Evolutionary conservation across 192 early-diverging fungal species (phyloP).

Genomic region (Linnemannia zychae): DNA sequence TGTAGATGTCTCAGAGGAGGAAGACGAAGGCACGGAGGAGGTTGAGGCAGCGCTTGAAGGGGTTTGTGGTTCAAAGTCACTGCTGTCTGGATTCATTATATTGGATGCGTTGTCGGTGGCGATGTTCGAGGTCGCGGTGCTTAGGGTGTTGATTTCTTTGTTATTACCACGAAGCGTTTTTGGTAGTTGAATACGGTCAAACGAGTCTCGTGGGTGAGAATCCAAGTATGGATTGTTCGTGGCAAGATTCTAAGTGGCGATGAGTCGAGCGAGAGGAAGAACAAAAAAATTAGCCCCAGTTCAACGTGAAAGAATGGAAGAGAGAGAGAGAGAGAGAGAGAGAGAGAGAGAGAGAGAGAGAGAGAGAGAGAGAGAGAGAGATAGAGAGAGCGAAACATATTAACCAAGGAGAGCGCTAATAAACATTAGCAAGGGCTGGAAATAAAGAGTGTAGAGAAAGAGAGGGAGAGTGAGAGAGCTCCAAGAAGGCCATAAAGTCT

Average conservation of each 20-base stretch:
- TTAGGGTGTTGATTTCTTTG: not conserved
- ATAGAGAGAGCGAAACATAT: not conserved
- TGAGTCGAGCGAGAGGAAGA: not conserved
- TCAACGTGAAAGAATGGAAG: not conserved
- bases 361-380: not conserved
- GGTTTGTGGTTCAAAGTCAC: constrained; percentile 14
- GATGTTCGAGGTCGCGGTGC: constrained; percentile 1
- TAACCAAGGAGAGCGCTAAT: constrained; percentile 16
- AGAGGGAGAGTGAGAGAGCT: not conserved
- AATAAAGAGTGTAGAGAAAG: not conserved
- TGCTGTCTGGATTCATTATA: constrained; percentile 2
- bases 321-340: not conserved
- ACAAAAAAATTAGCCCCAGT: not conserved
- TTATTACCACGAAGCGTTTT: not conserved
- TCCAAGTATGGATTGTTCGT: not conserved
- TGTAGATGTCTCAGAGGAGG: constrained; percentile 18
- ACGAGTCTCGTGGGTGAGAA: not conserved
- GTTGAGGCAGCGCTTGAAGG: not conserved
- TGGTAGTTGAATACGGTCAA: not conserved
- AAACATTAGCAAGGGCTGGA: constrained; percentile 14
- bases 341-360: not conserved
- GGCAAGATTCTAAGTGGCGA: not conserved
- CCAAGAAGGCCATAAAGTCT: not conserved
- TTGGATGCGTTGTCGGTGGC: not conserved
- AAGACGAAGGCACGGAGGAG: constrained; percentile 23